Evolutionary conservation across 139 green algal species (phyloP).

Genomic region (Trebouxia sp.): DNA sequence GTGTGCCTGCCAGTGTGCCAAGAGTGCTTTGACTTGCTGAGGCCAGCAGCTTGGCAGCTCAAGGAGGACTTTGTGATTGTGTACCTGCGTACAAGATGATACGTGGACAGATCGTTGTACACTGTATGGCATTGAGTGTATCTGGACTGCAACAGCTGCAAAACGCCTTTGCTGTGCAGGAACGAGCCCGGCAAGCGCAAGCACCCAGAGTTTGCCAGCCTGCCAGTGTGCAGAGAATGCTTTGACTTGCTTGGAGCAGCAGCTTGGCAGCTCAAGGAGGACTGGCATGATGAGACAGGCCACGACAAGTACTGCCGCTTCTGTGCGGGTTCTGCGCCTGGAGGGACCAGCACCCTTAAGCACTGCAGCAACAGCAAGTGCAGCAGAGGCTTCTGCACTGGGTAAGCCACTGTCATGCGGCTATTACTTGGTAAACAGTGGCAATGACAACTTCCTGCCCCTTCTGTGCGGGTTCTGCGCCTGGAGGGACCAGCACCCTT

Average conservation of each 20-base stretch:
- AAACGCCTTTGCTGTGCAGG: too few relatives aligned
- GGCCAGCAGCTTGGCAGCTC: too few relatives aligned
- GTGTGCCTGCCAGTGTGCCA: too few relatives aligned
- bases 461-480: slow-evolving; percentile 5
- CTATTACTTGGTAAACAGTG: too few relatives aligned
- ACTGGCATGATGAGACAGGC: slow-evolving; percentile 2
- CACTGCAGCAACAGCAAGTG: not conserved
- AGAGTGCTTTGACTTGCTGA: too few relatives aligned
- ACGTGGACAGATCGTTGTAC: too few relatives aligned
- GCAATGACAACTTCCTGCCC: slow-evolving; percentile 5
- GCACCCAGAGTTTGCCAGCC: slow-evolving; percentile 1
- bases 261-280: not conserved
- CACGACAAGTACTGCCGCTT: slow-evolving; percentile 20
- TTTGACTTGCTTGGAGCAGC: slow-evolving; percentile 16
- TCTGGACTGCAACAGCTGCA: too few relatives aligned
- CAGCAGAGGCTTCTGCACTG: slow-evolving; percentile 11
- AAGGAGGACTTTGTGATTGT: too few relatives aligned
- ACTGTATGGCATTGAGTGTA: too few relatives aligned
- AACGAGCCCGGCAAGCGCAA: slow-evolving; percentile 7
- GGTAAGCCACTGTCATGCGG: too few relatives aligned
- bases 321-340: slow-evolving; percentile 4
- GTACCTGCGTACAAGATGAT: too few relatives aligned
- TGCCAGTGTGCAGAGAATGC: slow-evolving; percentile 12
- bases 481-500: slow-evolving; percentile 5
- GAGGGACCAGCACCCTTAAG: slow-evolving; percentile 1